phyloP scores from a whole-genome alignment of 2,329 filamentous ascomycete genomes.

The Curvularia lunata region DNA sequence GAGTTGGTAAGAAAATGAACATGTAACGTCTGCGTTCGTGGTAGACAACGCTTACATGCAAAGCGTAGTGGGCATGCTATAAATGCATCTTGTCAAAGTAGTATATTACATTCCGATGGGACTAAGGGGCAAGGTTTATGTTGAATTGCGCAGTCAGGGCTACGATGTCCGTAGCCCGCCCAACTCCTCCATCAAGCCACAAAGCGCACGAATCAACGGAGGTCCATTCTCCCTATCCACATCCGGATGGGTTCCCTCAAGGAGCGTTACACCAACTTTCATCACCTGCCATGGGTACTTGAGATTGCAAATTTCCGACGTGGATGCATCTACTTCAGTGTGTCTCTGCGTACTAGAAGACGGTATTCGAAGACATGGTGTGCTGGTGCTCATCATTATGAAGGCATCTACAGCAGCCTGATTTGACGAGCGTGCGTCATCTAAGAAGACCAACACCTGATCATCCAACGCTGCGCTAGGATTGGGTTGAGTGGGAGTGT shows the following conservation, averaged over 20 bases:
- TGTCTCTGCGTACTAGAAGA: neutral
- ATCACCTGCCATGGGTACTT: constrained; percentile 26
- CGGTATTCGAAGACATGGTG: constrained; percentile 19
- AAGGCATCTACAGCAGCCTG: constrained; percentile 21
- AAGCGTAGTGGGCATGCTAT: too few species aligned
- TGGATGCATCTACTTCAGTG: neutral
- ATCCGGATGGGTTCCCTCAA: constrained; percentile 26
- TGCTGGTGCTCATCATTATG: constrained; percentile 14
- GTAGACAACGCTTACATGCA: too few species aligned
- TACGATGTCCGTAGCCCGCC: neutral
- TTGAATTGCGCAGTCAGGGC: neutral
- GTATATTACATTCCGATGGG: too few species aligned
- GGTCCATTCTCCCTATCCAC: constrained; percentile 24
- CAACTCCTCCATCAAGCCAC: constrained; percentile 18
- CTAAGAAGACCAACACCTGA: constrained; percentile 12
- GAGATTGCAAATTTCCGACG: constrained; percentile 19
- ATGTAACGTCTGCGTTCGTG: too few species aligned
- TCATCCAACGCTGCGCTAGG: neutral
- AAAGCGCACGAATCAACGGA: constrained; percentile 26
- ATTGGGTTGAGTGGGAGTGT: neutral
- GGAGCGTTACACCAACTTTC: constrained; percentile 23
- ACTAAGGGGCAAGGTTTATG: too few species aligned
- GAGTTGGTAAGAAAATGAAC: too few species aligned
- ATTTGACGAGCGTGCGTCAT: constrained; percentile 12
- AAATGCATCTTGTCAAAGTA: too few species aligned